These are phyloP conservation scores for Poa pratensis DNA, from an alignment of 176 grass and related monocot species.

Conservation along the genomic window DNA sequence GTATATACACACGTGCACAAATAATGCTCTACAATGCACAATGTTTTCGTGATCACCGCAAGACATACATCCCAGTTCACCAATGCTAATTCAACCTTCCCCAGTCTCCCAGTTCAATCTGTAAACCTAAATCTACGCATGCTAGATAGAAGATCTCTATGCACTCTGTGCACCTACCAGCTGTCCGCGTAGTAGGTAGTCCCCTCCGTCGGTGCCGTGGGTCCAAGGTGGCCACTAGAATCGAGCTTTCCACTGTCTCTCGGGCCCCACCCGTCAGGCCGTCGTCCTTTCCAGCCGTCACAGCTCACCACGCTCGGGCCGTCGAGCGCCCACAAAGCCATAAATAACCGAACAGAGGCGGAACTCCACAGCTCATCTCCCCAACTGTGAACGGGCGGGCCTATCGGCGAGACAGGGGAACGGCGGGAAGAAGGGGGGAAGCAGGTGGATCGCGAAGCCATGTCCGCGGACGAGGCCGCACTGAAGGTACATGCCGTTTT, in stretches of 20 bases:
- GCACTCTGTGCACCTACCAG: too few relatives aligned
- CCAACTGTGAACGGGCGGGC: background rate
- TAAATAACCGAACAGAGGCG: slow-evolving; percentile 16
- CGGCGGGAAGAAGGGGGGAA: slow-evolving; percentile 16
- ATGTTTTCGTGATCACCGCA: too few relatives aligned
- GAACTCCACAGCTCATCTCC: slow-evolving; percentile 8
- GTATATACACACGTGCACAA: too few relatives aligned
- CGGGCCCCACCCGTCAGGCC: slow-evolving; percentile 23
- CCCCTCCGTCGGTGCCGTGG: too few relatives aligned
- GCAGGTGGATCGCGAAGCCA: background rate
- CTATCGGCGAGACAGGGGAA: background rate
- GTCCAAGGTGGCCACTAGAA: background rate
- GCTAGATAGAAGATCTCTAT: too few relatives aligned
- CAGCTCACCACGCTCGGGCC: slow-evolving; percentile 23
- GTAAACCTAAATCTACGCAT: too few relatives aligned
- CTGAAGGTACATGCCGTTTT: slow-evolving; percentile 31
- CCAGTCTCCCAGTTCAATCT: too few relatives aligned
- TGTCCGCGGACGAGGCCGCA: slow-evolving; percentile 39
- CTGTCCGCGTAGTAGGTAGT: too few relatives aligned
- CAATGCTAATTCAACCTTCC: too few relatives aligned
- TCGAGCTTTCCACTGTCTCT: background rate
- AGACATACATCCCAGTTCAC: too few relatives aligned
- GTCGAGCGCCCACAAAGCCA: background rate
- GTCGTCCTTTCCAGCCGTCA: slow-evolving; percentile 12
- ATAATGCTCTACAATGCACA: too few relatives aligned